These are phyloP conservation scores for Sophora flavescens DNA, from an alignment of 306 rosid species.

Conservation along the genomic window DNA sequence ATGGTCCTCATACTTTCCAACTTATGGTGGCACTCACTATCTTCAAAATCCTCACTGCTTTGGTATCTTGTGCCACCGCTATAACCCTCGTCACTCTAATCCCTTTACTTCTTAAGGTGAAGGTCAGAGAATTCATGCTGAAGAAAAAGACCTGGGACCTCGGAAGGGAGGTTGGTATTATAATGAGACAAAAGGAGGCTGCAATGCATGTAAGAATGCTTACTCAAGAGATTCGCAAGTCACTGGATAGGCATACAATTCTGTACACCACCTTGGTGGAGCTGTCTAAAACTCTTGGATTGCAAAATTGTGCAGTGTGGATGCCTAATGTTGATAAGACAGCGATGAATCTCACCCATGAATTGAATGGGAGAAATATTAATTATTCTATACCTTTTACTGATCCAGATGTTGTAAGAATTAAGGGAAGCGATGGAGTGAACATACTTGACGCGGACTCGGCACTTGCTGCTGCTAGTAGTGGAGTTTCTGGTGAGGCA, in stretches of 20 bases:
- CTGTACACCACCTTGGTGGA: constrained; percentile 80
- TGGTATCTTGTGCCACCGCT: constrained; percentile 87
- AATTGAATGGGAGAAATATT: constrained; percentile 65
- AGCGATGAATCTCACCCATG: constrained; percentile 77
- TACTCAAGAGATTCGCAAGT: constrained; percentile 91
- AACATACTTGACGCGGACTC: constrained; percentile 62
- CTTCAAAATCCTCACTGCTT: constrained; percentile 80
- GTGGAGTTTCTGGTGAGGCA: constrained; percentile 58
- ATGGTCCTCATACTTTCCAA: constrained; percentile 82
- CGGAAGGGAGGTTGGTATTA: constrained; percentile 80
- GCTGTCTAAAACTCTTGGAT: constrained; percentile 75
- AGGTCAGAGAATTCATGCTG: constrained; percentile 87
- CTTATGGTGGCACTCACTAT: constrained; percentile 79
- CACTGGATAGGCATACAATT: constrained; percentile 80
- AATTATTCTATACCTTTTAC: constrained; percentile 57
- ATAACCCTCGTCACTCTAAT: constrained; percentile 82
- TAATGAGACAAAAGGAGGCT: constrained; percentile 75
- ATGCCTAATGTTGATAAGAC: constrained; percentile 82
- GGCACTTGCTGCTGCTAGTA: constrained; percentile 65
- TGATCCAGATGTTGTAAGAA: constrained; percentile 66
- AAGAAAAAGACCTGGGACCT: constrained; percentile 90
- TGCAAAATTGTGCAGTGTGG: constrained; percentile 95
- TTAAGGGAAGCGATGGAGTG: constrained; percentile 62
- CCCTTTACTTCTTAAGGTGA: constrained; percentile 87
- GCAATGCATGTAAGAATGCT: constrained; percentile 89